phyloP scores from a whole-genome alignment of 345 rosid species.

The Linum usitatissimum region DNA sequence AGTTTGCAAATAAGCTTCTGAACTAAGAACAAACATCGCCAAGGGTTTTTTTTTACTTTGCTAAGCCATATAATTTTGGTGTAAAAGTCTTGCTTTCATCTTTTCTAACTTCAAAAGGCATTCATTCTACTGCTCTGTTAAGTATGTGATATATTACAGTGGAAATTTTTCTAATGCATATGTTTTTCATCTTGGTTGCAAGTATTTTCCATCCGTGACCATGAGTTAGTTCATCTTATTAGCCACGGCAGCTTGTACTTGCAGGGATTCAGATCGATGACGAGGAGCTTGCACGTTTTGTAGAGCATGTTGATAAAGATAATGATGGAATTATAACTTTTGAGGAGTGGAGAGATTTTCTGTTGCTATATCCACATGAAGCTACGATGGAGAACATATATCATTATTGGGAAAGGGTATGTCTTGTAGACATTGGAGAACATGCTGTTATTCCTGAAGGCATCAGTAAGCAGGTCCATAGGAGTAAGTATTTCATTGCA shows the following conservation, averaged over 20 bases:
- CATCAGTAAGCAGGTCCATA: constrained; percentile 63
- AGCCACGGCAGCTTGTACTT: constrained; percentile 20
- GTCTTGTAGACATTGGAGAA: constrained; percentile 84
- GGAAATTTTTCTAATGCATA: too few relatives aligned
- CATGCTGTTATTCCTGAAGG: constrained; percentile 78
- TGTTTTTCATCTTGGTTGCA: neutral
- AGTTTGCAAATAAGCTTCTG: too few relatives aligned
- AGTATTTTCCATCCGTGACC: constrained; percentile 1
- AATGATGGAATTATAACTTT: constrained; percentile 81
- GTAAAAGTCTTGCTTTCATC: neutral
- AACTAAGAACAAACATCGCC: too few relatives aligned
- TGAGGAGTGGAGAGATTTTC: constrained; percentile 96
- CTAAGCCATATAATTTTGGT: too few relatives aligned
- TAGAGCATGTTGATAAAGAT: constrained; percentile 89
- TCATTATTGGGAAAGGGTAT: constrained; percentile 77
- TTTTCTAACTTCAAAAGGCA: neutral
- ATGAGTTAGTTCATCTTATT: constrained; percentile 17
- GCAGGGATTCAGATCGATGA: constrained; percentile 58
- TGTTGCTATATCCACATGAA: constrained; percentile 81
- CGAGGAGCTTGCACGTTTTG: constrained; percentile 76
- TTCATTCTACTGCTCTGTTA: neutral
- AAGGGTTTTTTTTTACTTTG: too few relatives aligned
- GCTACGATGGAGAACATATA: constrained; percentile 88
- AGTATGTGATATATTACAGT: neutral
- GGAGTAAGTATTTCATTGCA: constrained; percentile 72